Evolutionary conservation across 73 alveolate genomes (phyloP).

Genomic region (Stentor coeruleus): DNA sequence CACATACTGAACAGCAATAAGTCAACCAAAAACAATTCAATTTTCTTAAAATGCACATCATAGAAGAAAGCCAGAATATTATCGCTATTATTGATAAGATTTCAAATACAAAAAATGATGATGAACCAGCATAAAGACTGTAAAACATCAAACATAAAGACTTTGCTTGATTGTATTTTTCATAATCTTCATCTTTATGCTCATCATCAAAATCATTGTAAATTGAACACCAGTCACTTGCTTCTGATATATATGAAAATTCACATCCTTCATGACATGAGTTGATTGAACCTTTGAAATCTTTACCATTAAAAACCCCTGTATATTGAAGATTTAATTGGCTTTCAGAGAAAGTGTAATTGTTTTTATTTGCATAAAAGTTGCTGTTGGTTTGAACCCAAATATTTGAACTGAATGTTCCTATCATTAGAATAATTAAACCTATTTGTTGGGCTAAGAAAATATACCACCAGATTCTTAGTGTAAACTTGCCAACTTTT

Average conservation of each 20-base stretch:
- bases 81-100: not conserved
- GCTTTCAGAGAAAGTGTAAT: not conserved
- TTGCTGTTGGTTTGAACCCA: not conserved
- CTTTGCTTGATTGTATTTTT: not conserved
- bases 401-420: not conserved
- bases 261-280: not conserved
- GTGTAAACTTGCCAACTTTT: no score
- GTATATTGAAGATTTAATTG: no score
- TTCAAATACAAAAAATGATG: not conserved
- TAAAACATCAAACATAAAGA: not conserved
- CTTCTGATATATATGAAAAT: not conserved
- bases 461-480: not conserved
- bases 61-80: not conserved
- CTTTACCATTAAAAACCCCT: no score
- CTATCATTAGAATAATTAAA: not conserved
- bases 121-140: not conserved
- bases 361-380: not conserved
- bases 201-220: not conserved
- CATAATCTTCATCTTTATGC: no score
- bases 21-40: not conserved
- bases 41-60: not conserved
- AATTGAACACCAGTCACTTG: not conserved
- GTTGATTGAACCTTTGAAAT: not conserved
- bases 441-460: not conserved
- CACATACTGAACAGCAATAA: slow-evolving; percentile 1